Conservation (phyloP, 768 basidiomycete genomes). For the Phanerodontia chrysosporium region DNA sequence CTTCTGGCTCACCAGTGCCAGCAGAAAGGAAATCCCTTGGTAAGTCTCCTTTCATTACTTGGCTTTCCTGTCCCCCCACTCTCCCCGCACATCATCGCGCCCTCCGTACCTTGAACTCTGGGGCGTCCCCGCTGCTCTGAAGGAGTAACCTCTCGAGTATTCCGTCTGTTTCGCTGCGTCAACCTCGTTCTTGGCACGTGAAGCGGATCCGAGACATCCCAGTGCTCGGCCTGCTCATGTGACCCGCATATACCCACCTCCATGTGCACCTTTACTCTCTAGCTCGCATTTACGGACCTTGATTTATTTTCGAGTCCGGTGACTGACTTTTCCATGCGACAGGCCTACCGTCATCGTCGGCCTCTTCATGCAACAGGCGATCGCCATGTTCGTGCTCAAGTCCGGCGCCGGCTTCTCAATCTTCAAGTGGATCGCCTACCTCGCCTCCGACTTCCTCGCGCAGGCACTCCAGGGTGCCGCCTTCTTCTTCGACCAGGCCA, state of each 20-base stretch:
- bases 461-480: conserved; percentile 64
- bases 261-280: too few species aligned
- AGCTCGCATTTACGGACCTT: not conserved
- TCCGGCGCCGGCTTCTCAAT: conserved; percentile 75
- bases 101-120: too few species aligned
- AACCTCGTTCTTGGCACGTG: too few species aligned
- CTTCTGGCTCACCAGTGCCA: conserved; percentile 65
- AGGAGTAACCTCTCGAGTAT: too few species aligned
- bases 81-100: too few species aligned
- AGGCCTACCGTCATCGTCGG: conserved; percentile 90
- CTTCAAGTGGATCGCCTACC: conserved; percentile 78
- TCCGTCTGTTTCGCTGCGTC: too few species aligned
- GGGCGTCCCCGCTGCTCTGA: too few species aligned
- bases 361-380: conserved; percentile 76
- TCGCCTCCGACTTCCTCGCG: conserved; percentile 75
- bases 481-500: conserved; percentile 79
- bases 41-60: conserved; percentile 27
- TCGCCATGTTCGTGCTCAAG: conserved; percentile 90
- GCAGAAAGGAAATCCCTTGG: conserved; percentile 70
- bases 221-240: too few species aligned
- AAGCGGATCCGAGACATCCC: too few species aligned
- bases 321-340: not conserved
- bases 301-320: too few species aligned
- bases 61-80: too few species aligned
- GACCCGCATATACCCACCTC: too few species aligned